Percentiles rank a stretch among this genome's conserved stretches.
Evolutionary conservation across 2,329 filamentous ascomycete genomes (phyloP).

Genomic region (Diaporthe destruens): DNA sequence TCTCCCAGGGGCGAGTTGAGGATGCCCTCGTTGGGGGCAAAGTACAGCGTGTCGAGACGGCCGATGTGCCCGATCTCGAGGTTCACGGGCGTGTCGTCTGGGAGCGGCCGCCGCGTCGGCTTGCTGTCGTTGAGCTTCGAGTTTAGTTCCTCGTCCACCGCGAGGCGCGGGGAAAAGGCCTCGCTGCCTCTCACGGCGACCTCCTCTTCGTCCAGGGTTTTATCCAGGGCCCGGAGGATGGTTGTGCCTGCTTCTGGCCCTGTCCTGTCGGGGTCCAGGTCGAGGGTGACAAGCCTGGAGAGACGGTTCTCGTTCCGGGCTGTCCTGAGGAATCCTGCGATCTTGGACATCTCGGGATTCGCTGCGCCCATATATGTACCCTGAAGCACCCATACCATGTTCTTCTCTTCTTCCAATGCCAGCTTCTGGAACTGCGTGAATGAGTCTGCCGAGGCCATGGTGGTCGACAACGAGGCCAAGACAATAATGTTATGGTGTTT

Average conservation of each 20-base stretch:
- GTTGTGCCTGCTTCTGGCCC: background rate
- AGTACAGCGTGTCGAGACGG: constrained; percentile 22
- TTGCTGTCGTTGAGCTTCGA: constrained; percentile 22
- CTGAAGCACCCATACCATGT: constrained; percentile 20
- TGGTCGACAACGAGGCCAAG: background rate
- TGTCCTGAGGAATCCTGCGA: constrained; percentile 5
- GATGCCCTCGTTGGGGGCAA: constrained; percentile 2
- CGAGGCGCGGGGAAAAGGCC: background rate
- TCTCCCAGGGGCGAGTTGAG: constrained; percentile 1
- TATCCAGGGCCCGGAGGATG: background rate
- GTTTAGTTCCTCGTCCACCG: constrained; percentile 10
- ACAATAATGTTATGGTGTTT: background rate
- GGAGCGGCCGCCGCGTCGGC: background rate
- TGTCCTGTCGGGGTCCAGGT: background rate
- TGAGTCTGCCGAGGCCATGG: background rate
- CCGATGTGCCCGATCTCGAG: constrained; percentile 28
- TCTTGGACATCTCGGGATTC: constrained; percentile 8
- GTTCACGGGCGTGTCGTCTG: constrained; percentile 1
- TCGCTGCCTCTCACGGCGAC: background rate
- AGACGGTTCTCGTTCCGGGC: constrained; percentile 12
- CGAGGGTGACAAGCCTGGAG: constrained; percentile 3
- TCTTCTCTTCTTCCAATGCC: constrained; percentile 21
- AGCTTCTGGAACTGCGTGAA: background rate
- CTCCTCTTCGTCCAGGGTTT: constrained; percentile 12
- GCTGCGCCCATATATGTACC: constrained; percentile 1